Evolutionary conservation across 202 grass and related monocot genomes (phyloP), one percentile per base, ranked within the genome.

Genomic region (Dendrocalamus latiflorus): DNA sequence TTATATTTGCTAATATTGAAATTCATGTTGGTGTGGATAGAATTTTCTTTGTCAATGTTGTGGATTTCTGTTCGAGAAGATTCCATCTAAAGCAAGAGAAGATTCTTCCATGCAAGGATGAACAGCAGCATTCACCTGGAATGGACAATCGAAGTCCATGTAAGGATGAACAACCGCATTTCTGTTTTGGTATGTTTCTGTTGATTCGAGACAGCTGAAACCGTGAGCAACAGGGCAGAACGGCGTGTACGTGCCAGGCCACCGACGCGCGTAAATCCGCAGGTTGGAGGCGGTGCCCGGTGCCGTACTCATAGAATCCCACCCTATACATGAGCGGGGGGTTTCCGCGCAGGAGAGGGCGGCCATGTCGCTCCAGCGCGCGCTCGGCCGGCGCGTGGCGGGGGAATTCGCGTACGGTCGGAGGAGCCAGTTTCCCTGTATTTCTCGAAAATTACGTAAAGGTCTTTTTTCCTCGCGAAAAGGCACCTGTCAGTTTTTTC

Each of bases 1-100:
- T 70, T 75, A 65, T 57, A 74, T 84, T 83, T 83, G 61, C 68
- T 18, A 39, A 74, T 78, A 67, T 53, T 75, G 79, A 55, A 68
- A 34, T 83, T 75, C 57, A 15, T 50, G 79, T 67, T 86, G 49
- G 54, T 76, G 34, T 88, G 68, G 59, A 73, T 77, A 65, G 22
- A 14, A 17, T 39, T 50, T 17, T 42, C 1, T 37, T 15, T 49
- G 73, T 60, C 6, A 49, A 30, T 9, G 22, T 3, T 20, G 11
- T n/a, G 15, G 6, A 44, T 56, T 66, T 56, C 9, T 51, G 26
- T 26, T 13, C 2, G 8, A 25, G n/a, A 41, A 43, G 37, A 8
- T 41, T 41, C 38, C 8, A 41, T 41, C 7, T 41, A 41, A 0
- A 41, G 38, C 9, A 41, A 41, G 43, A 44, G 43, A 44, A 12